phyloP scores from a whole-genome alignment of 306 rosid species.

The Vigna nakashimae region DNA sequence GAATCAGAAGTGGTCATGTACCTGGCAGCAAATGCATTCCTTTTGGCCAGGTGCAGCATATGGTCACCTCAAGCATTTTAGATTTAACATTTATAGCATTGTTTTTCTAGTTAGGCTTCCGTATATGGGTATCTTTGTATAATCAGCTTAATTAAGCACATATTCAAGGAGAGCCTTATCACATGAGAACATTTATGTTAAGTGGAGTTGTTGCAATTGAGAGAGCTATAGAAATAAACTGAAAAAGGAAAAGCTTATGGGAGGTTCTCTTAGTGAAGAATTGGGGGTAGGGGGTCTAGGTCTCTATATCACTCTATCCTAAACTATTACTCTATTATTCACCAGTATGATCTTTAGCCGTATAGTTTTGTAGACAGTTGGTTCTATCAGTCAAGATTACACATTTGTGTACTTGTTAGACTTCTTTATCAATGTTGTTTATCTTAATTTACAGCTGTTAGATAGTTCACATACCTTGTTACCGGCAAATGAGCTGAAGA shows the following conservation, averaged over 20 bases:
- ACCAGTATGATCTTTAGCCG: background rate
- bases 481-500: slow-evolving; percentile 74
- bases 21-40: slow-evolving; percentile 95
- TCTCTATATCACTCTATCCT: background rate
- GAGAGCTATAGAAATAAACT: background rate
- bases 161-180: background rate
- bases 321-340: background rate
- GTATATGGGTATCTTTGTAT: background rate
- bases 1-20: slow-evolving; percentile 90
- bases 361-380: background rate
- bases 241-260: background rate
- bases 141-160: background rate
- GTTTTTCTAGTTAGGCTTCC: slow-evolving; percentile 15
- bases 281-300: background rate
- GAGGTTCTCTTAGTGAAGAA: background rate
- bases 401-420: slow-evolving; percentile 11
- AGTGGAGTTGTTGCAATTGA: background rate
- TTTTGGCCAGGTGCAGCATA: slow-evolving; percentile 66
- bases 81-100: slow-evolving; percentile 6
- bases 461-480: slow-evolving; percentile 78
- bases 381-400: background rate
- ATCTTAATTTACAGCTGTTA: slow-evolving; percentile 66
- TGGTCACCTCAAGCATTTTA: slow-evolving; percentile 18
- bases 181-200: background rate
- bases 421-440: background rate